Base-by-base conservation (phyloP, 768 basidiomycete species). In the Hericium rajendrae region DNA sequence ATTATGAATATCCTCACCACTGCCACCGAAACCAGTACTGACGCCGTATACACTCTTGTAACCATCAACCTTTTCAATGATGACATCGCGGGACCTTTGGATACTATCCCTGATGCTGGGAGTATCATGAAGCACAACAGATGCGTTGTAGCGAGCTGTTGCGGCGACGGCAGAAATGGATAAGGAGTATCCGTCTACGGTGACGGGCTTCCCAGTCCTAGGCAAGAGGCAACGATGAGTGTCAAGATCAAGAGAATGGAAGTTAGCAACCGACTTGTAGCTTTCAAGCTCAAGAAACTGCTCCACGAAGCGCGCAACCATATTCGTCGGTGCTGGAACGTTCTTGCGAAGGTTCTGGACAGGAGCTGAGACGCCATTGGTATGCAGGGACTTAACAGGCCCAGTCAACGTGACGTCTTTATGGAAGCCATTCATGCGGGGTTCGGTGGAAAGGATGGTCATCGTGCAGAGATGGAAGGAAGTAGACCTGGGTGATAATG, bases 1-100 rank as follows among this genome's bases (percentile, higher is more conserved):
- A 48, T 13, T 58, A 40, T 15, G 38, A 54, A 41, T 40, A 49
- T 18, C 55, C 70, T 48, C 57, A 74, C 86, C 85, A 64, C 85
- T 87, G n/a, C 90, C 91, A 41, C 91, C 91, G 64, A 90, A 94
- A 49, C 91, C 91, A 4, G 88, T 88, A 51, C 86, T 86, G 43
- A 93, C 86, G 22, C 91, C 91, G 62, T 94, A 94, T 18, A 94
- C 78, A 61, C 85, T 88, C 53, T 80, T 77, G 10, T 84, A 82
- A 3, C 76, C 73, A 20, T 78, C 77, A 40, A 92, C 77, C 69
- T 91, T 91, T 64, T 77, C 76, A 20, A 78, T 72, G 48, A 92
- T 81, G 57, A 84, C 78, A 50, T 76, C 70, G 39, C 86, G 82
- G 62, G 84, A 83, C 61, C 79, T 80, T n/a, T 76, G 71, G 48